Evolutionary conservation across 768 basidiomycete species (phyloP), one percentile per base, ranked within the genome.

Genomic region (Leccinum incarnatum): DNA sequence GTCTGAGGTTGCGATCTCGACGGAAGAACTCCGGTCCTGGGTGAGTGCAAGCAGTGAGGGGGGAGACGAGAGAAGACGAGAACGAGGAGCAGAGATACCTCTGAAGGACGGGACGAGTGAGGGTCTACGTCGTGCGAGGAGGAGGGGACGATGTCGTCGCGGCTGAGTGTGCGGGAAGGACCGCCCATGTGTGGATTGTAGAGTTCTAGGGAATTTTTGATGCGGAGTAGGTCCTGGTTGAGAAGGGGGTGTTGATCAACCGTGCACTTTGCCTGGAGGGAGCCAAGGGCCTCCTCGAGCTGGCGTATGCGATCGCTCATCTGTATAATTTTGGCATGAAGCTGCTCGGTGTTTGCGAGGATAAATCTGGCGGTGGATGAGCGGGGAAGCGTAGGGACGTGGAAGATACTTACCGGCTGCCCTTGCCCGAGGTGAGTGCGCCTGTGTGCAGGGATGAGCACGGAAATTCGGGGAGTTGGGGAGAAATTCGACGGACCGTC

Each of bases 171-270:
- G 0, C 27, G 46, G 5, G 59, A 1, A 0, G 34, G 15, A 34
- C 40, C 65, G 54, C 57, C 70, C 19, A 57, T 1, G n/a, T 72
- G 74, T 14, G 76, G 70, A 55, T 60, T 74, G 69, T 86, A 83
- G 10, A 87, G 78, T 47, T 88, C 87, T 69, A 88, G 83, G 0
- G 86, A 84, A 32, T 84, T 86, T 65, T 87, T 87, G 60, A 87
- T 81, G 64, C 77, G 80, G 15, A 84, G 76, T 21, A 87, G 74
- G 15, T 86, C 85, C n/a, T 83, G 78, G 11, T 72, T 63, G 37
- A 88, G 77, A 15, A 87, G 77, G 15, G 86, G 84, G 65, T 87
- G 86, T 0, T 73, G 67, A 32, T 78, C 77, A 37, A 67, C 53
- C 1, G 81, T 72, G 51, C 66, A 69, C 37, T 74, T 72, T 12